A percentile compares a stretch with the other conserved stretches of the same genome.
These are phyloP conservation scores for Sporobolomyces pararoseus DNA, from an alignment of 768 basidiomycete species.

Conservation along the genomic window DNA sequence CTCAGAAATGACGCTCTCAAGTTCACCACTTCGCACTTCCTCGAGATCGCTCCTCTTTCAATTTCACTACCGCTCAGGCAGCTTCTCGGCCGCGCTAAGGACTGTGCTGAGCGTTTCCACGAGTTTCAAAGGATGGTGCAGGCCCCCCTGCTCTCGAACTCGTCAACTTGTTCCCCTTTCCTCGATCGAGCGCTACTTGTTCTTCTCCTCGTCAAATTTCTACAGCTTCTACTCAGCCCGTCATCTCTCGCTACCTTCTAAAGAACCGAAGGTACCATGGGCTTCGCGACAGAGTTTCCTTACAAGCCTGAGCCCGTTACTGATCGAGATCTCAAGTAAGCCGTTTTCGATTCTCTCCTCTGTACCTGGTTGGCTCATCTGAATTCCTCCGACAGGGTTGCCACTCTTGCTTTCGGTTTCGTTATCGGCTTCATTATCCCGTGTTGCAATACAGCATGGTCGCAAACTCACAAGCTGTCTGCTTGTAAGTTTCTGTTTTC, in stretches of 20 bases:
- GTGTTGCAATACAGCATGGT: neutral
- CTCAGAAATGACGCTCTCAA: too few species aligned
- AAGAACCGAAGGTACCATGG: too few species aligned
- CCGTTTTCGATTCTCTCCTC: neutral
- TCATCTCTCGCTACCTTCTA: too few species aligned
- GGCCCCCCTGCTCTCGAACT: too few species aligned
- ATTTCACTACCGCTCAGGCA: neutral
- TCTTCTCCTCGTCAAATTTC: too few species aligned
- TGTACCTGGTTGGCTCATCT: neutral
- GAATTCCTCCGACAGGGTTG: neutral
- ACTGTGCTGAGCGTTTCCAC: too few species aligned
- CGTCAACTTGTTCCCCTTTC: too few species aligned
- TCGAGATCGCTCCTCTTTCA: too few species aligned
- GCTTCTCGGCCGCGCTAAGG: constrained; percentile 2
- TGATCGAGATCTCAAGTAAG: constrained; percentile 2
- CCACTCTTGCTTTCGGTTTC: constrained; percentile 18
- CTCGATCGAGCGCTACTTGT: too few species aligned
- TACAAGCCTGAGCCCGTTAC: constrained; percentile 2
- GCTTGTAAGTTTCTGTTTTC: too few species aligned
- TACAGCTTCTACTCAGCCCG: too few species aligned
- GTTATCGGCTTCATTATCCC: constrained; percentile 5
- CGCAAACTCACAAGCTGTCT: constrained; percentile 18
- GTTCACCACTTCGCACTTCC: neutral
- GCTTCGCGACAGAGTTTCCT: constrained; percentile 8
- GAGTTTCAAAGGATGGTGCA: too few species aligned